Evolutionary conservation across 805 yeast species (phyloP).

Genomic region (Saccharomycopsis olivae): DNA sequence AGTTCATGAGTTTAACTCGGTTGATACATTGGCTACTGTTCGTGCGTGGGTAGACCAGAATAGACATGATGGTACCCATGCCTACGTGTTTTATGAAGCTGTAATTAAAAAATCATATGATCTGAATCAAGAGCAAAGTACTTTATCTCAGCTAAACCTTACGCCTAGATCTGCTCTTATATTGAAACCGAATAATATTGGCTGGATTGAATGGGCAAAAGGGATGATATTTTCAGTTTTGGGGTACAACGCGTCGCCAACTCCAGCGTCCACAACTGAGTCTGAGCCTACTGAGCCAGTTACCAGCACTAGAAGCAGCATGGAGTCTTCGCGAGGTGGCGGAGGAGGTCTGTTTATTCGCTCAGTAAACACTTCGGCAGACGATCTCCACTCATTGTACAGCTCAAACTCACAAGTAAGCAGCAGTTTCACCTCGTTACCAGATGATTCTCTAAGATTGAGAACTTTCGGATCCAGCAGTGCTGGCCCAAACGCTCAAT

Average conservation of each 20-base stretch:
- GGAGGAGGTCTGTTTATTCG: constrained; percentile 20
- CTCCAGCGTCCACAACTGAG: background rate
- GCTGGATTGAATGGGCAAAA: constrained; percentile 26
- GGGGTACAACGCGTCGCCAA: constrained; percentile 19
- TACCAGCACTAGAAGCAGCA: too few relatives aligned
- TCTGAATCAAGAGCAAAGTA: constrained; percentile 46
- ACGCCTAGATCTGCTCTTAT: constrained; percentile 68
- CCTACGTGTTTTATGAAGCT: constrained; percentile 37
- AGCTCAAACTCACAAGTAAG: constrained; percentile 17
- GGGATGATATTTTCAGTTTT: constrained; percentile 27
- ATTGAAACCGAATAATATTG: constrained; percentile 44
- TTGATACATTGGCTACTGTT: constrained; percentile 42
- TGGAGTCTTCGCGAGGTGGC: too few relatives aligned
- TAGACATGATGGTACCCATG: constrained; percentile 36
- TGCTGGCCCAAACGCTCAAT: constrained; percentile 13
- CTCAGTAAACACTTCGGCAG: constrained; percentile 25
- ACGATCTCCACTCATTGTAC: constrained; percentile 23
- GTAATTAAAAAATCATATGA: constrained; percentile 56
- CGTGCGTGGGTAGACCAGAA: constrained; percentile 48
- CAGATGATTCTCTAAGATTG: constrained; percentile 2
- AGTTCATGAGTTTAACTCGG: constrained; percentile 37
- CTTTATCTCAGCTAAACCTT: constrained; percentile 45
- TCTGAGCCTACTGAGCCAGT: too few relatives aligned
- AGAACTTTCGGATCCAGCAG: too few relatives aligned
- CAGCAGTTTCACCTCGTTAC: constrained; percentile 12